Evolutionary conservation across 164 flowering plant species (phyloP).

Genomic region (Aristolochia fimbriata): DNA sequence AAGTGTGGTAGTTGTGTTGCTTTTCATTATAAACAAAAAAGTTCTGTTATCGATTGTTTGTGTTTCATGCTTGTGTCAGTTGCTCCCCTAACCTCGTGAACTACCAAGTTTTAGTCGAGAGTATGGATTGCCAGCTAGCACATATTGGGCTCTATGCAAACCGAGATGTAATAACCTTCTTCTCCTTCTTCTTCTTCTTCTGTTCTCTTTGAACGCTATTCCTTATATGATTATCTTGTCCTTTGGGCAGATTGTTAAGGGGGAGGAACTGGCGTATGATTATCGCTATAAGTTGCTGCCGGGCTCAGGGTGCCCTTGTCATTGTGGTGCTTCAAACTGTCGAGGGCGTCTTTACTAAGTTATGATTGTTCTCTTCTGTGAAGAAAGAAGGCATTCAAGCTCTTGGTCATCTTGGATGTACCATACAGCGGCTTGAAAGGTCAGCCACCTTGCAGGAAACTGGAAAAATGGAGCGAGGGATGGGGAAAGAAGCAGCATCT

Average conservation of each 20-base stretch:
- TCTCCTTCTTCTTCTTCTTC: slow-evolving; percentile 7
- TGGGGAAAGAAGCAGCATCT: too few species aligned
- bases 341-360: slow-evolving; percentile 45
- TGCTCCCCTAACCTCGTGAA: slow-evolving; percentile 82
- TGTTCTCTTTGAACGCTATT: background rate
- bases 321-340: slow-evolving; percentile 64
- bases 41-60: background rate
- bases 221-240: background rate
- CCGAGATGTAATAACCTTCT: slow-evolving; percentile 61
- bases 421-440: too few species aligned
- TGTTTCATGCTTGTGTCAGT: slow-evolving; percentile 26
- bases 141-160: slow-evolving; percentile 88
- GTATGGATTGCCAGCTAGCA: slow-evolving; percentile 81
- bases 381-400: too few species aligned
- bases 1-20: background rate
- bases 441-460: too few species aligned
- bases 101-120: slow-evolving; percentile 87
- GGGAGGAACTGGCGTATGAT: slow-evolving; percentile 75
- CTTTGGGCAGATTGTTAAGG: slow-evolving; percentile 52
- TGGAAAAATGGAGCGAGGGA: too few species aligned
- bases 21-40: background rate
- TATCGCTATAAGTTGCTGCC: slow-evolving; percentile 37
- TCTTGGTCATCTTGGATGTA: too few species aligned
- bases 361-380: background rate
- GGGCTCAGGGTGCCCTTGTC: slow-evolving; percentile 53